Conservation (phyloP, 352 stramenopile species). For the Pythium periplocum region DNA sequence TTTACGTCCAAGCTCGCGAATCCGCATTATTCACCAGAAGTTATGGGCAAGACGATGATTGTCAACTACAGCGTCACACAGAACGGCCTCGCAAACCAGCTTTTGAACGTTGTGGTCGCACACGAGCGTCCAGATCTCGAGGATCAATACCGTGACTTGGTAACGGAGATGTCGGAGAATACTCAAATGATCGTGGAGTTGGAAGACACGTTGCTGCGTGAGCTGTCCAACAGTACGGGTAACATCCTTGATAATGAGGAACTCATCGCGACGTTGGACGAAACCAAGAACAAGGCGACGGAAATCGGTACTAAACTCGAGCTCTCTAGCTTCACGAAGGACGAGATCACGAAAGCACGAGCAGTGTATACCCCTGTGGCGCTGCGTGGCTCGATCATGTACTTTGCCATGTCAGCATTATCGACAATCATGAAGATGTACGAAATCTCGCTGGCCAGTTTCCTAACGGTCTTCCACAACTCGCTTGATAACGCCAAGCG, state of each 20-base stretch:
- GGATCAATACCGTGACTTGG: slow-evolving; percentile 90
- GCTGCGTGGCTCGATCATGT: slow-evolving; percentile 91
- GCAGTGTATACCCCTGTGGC: slow-evolving; percentile 90
- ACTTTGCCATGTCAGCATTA: slow-evolving; percentile 91
- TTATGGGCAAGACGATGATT: slow-evolving; percentile 96
- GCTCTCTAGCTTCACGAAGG: slow-evolving; percentile 91
- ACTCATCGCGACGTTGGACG: slow-evolving; percentile 91
- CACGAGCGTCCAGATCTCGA: slow-evolving; percentile 92
- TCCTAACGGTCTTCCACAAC: slow-evolving; percentile 89
- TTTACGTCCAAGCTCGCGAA: slow-evolving; percentile 95
- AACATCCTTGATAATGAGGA: slow-evolving; percentile 96
- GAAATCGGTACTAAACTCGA: slow-evolving; percentile 93
- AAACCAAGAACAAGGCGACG: slow-evolving; percentile 93
- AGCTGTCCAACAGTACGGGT: slow-evolving; percentile 85
- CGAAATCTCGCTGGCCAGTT: slow-evolving; percentile 92
- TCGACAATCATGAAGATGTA: slow-evolving; percentile 95
- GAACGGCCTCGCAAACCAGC: slow-evolving; percentile 88
- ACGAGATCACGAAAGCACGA: slow-evolving; percentile 90
- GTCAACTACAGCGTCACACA: slow-evolving; percentile 96
- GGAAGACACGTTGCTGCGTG: slow-evolving; percentile 89
- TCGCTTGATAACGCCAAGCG: slow-evolving; percentile 88
- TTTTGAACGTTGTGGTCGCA: slow-evolving; percentile 92
- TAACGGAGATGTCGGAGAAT: slow-evolving; percentile 92
- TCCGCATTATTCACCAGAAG: slow-evolving; percentile 92
- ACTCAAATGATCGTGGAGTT: slow-evolving; percentile 90